Base-by-base conservation (phyloP, 2,329 filamentous ascomycete genomes). In the Talaromyces rugulosus region DNA sequence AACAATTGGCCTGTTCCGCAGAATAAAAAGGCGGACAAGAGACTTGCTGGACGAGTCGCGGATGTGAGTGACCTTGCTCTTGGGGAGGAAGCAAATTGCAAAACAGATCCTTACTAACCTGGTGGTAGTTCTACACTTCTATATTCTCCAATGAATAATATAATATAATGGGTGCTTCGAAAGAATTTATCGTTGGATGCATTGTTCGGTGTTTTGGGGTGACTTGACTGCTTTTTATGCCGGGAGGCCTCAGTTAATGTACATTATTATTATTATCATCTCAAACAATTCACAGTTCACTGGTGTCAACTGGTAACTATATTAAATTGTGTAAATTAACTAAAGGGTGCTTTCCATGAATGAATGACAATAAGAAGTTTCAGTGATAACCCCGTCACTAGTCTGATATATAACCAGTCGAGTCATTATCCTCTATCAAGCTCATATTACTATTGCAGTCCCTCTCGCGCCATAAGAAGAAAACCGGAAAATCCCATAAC, bases 1-100 rank as follows among this genome's bases (percentile, higher is more conserved):
- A 98, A 98, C 72, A 92, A 96, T 71, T 98, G 95, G 95, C 82
- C 83, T 56, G 76, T 94, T 62, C 71, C 77, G 60, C 47, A 67
- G 66, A 62, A 36, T 11, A 3, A 55, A 14, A 57, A 34, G 28
- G 44, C 52, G 31, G 33, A 62, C n/a, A 59, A 59, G 53, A 52
- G 47, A 28, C 12, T 62, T 23, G 61, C 53, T 53, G 51, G 44
- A 47, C 61, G 61, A 59, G 51, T 56, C 36, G 51, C 56, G 72
- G 77, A 81, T 70, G 79, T 78, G 67, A 77, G 76, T 69, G 47
- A 31, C 16, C 53, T 14, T 18, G 6, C 53, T 18, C 11, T 23
- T 11, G 33, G 18, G 52, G 11, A 33, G 11, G 34, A 14, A 16
- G 16, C 12, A 36, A 8, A 47, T 47, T 42, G 14, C 16, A 42